Base-by-base conservation (phyloP, 768 basidiomycete genomes). In the Tephrocybe sp. region DNA sequence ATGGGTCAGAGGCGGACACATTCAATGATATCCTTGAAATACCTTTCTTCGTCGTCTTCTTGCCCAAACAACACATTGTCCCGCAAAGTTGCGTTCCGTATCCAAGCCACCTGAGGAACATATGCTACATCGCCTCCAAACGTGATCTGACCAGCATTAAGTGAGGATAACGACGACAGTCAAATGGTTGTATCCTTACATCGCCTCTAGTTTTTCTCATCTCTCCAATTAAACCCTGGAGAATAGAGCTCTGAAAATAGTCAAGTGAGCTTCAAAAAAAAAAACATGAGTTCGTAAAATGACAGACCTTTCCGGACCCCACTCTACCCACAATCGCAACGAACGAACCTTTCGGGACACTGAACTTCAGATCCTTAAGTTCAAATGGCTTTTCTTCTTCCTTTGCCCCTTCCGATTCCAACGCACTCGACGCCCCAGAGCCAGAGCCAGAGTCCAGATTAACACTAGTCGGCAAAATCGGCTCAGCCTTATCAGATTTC, bases 51-150 rank as follows among this genome's bases (percentile, higher is more conserved):
- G 46, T 90, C 79, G 52, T 82, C 82, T 5, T 71, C 66, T 58
- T 81, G 75, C 0, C 87, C 89, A 61, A 93, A 92, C 0, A 83
- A 60, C 54, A 93, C 80, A 64, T 93, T 93, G 45, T 86, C 78
- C 26, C 81, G 74, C 23, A 92, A 66, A 0, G 84, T 87, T 0
- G 83, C 84, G 62, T 84, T 84, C 58, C 68, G 67, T 55, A 87
- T 83, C 84, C 84, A 87, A 0, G 84, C 69, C n/a, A 72, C 64
- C 60, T 85, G 82, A 6, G 83, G 78, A 0, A 80, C 79, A 58
- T 83, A 84, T 0, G 80, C 79, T 4, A 82, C 68, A 2, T 69
- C 66, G 6, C 84, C 80, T 2, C 76, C 76, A 56, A 85, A 81
- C 1, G 68, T 56, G 22, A 81, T 75, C 72, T 77, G 26, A 19